Percentiles rank a stretch among this genome's conserved stretches.
These are phyloP conservation scores for Dioscorea zingiberensis DNA, from an alignment of 106 monocot species.

Conservation along the genomic window DNA sequence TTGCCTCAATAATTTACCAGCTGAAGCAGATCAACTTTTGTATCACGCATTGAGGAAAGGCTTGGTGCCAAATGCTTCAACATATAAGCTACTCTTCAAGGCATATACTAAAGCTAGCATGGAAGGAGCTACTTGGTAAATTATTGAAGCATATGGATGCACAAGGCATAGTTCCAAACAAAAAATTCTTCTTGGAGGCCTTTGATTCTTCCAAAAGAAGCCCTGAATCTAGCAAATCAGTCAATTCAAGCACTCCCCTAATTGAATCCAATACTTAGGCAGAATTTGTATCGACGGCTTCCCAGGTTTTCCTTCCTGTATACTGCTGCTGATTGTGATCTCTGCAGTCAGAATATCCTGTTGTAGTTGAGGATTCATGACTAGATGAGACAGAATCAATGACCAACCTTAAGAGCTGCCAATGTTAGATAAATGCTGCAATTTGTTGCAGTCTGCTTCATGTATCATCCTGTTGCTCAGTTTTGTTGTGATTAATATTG, in stretches of 20 bases:
- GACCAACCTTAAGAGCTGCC: too few species aligned
- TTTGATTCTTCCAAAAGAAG: constrained; percentile 29
- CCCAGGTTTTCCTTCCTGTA: too few species aligned
- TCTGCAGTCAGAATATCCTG: too few species aligned
- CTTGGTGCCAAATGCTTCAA: constrained; percentile 50
- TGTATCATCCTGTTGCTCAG: too few species aligned
- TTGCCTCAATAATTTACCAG: constrained; percentile 64
- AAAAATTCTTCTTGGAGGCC: constrained; percentile 79
- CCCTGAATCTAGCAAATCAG: background rate
- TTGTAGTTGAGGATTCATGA: too few species aligned
- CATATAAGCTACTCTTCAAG: constrained; percentile 82
- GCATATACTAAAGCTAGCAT: constrained; percentile 71
- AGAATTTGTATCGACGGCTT: background rate
- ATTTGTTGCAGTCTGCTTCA: too few species aligned
- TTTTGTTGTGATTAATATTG: too few species aligned
- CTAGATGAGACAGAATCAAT: too few species aligned
- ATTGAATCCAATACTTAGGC: background rate
- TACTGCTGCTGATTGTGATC: too few species aligned
- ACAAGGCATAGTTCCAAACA: constrained; percentile 87
- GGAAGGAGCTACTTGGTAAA: constrained; percentile 57
- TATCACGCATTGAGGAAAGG: constrained; percentile 36
- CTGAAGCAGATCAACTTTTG: constrained; percentile 68
- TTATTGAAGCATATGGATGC: constrained; percentile 70
- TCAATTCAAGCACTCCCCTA: background rate
- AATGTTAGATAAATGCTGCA: too few species aligned